A percentile compares a stretch with the other conserved stretches of the same genome.
Evolutionary conservation across 495 filamentous ascomycete species (phyloP).

Genomic region (Neurospora africana): DNA sequence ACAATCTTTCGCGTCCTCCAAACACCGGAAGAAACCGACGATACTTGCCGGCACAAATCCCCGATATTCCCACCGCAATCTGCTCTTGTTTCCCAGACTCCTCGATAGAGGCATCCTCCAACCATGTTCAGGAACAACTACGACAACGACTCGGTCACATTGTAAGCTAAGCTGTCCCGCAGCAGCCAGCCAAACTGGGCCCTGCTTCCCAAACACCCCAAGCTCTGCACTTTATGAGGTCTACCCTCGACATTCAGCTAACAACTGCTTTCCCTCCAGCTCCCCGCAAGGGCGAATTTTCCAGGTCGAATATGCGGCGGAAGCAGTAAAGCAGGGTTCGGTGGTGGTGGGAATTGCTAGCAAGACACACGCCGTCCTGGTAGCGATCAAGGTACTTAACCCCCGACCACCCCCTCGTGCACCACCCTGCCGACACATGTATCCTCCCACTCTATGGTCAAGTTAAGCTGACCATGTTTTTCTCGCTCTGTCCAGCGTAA

Average conservation of each 20-base stretch:
- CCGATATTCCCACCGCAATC: not conserved
- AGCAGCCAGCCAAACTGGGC: not conserved
- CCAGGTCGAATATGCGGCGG: constrained; percentile 97
- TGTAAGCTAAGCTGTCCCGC: constrained; percentile 47
- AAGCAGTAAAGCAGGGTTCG: constrained; percentile 98
- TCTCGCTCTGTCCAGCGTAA: constrained; percentile 57
- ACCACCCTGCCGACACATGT: not conserved
- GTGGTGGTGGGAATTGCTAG: constrained; percentile 93
- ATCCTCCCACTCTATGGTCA: not conserved
- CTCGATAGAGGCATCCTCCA: not conserved
- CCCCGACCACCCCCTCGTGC: not conserved
- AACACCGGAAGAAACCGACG: not conserved
- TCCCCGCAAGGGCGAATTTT: constrained; percentile 99
- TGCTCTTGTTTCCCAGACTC: not conserved
- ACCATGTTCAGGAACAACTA: constrained; percentile 99
- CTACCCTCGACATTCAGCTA: constrained; percentile 5
- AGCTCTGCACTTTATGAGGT: not conserved
- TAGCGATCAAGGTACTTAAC: constrained; percentile 80
- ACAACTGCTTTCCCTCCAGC: constrained; percentile 36
- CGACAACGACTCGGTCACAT: constrained; percentile 99
- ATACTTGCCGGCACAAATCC: not conserved
- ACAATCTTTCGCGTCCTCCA: not conserved
- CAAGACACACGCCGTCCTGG: constrained; percentile 95
- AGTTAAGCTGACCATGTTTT: constrained; percentile 2
- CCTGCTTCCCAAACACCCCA: constrained; percentile 2